A percentile compares a stretch with the other conserved stretches of the same genome.
Evolutionary conservation across 305 asterid genomes (phyloP).

Genomic region (Fraxinus platypoda): DNA sequence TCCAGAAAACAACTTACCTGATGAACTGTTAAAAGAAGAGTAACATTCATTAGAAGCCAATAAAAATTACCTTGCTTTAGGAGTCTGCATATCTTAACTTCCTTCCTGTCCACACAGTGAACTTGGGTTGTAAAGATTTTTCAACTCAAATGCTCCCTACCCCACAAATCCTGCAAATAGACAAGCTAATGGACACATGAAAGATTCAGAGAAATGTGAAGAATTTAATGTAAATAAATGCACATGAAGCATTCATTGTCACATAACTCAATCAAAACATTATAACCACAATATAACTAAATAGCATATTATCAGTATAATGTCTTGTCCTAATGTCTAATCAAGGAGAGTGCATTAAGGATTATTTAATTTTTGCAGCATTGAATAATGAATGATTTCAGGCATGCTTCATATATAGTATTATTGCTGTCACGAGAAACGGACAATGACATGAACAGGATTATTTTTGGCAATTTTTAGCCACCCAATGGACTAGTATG

Average conservation of each 20-base stretch:
- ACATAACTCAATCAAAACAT: constrained; percentile 20
- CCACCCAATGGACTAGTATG: not conserved
- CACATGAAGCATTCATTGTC: constrained; percentile 25
- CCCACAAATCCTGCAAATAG: constrained; percentile 50
- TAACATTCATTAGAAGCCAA: constrained; percentile 28
- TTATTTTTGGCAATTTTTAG: constrained; percentile 17
- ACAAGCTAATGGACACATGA: constrained; percentile 26
- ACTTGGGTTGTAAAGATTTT: constrained; percentile 15
- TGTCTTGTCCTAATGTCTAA: not conserved
- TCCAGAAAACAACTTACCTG: constrained; percentile 4
- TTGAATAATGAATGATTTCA: constrained; percentile 11
- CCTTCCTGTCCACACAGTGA: constrained; percentile 29
- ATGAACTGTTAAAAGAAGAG: constrained; percentile 10
- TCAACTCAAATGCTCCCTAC: constrained; percentile 35
- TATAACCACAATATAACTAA: constrained; percentile 8
- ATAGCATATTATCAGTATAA: not conserved
- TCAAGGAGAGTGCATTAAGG: not conserved
- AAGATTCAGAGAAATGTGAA: constrained; percentile 20
- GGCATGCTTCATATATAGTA: constrained; percentile 11
- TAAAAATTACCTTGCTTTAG: constrained; percentile 62
- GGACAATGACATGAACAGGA: not conserved
- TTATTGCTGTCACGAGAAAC: constrained; percentile 40
- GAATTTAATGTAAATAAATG: constrained; percentile 45
- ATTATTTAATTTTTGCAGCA: constrained; percentile 21
- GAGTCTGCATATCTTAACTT: constrained; percentile 62